Base-by-base conservation (phyloP, 1,284 basidiomycete species). In the Cryptococcus wingfieldii region DNA sequence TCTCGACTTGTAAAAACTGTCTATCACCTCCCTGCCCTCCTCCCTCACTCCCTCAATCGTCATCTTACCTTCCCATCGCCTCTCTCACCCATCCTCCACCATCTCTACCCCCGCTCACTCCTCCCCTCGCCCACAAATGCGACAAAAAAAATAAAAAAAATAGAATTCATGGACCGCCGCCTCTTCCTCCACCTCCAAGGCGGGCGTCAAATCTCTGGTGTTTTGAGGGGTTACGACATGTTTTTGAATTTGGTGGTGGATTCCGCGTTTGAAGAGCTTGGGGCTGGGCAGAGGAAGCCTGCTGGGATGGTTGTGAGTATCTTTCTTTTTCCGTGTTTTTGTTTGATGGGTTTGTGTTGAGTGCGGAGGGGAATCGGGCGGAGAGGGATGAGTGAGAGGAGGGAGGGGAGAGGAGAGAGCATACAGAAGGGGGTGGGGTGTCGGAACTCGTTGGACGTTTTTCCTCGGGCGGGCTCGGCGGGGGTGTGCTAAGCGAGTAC, bases 161-260 rank as follows among this genome's bases (percentile, higher is more conserved):
- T 58, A 64, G 72, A 97, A 89, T 98, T 96, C 76, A 97, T 98
- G 90, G 96, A 99, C 84, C 96, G 97, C 81, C 89, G 88, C 67
- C 81, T 98, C 66, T 93, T 92, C 77, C 83, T 98, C 70, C 87
- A 97, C 80, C 82, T 99, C 7, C 95, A 99, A 75, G 96, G 94
- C 53, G 92, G 92, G 56, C 87, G 96, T 68, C 92, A 90, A 82
- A 88, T 98, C 68, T 91, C 90, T 77, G 96, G 95, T 55, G 87
- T 86, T n/a, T 80, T 98, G 54, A 86, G 96, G 61, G 96, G 96
- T 39, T 98, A 95, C 78, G 96, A 98, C 81, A 88, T 99, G 68
- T 99, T 99, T 81, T 81, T 99, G 75, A 99, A 99, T 77, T 83
- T 99, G 43, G 95, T 98, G 59, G 85, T 99, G 72, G 95, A 98